A percentile compares a stretch with the other conserved stretches of the same genome.
Evolutionary conservation across 2,329 filamentous ascomycete species (phyloP).

Genomic region (Talaromyces verruculosus): DNA sequence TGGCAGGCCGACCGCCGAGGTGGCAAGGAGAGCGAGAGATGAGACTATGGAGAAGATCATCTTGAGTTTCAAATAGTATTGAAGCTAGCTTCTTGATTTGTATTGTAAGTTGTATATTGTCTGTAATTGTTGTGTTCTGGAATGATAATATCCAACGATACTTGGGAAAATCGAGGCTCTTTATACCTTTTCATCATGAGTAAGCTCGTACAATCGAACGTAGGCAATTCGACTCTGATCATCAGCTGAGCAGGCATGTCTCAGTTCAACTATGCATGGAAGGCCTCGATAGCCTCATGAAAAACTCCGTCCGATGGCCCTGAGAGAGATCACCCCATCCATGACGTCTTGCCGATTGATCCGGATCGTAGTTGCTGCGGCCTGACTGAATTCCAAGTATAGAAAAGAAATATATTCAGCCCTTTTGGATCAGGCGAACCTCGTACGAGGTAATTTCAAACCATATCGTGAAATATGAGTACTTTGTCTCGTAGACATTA

Average conservation of each 20-base stretch:
- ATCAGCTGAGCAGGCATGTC: constrained; percentile 9
- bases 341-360: neutral
- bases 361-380: neutral
- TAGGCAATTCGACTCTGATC: neutral
- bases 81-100: neutral
- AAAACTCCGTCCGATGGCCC: neutral
- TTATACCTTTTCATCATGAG: neutral
- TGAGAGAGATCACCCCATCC: neutral
- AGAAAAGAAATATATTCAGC: neutral
- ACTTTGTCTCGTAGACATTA: neutral
- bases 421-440: neutral
- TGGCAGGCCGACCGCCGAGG: constrained; percentile 12
- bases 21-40: constrained; percentile 16
- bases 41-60: constrained; percentile 14
- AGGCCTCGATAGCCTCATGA: neutral
- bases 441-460: neutral
- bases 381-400: neutral
- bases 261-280: neutral
- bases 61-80: neutral
- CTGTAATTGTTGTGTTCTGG: neutral
- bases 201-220: neutral
- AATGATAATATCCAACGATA: neutral
- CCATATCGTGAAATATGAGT: neutral
- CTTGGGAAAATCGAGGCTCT: neutral
- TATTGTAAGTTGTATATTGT: neutral